Conservation (phyloP, 805 yeast genomes). For the Starmerella vaccinii region DNA sequence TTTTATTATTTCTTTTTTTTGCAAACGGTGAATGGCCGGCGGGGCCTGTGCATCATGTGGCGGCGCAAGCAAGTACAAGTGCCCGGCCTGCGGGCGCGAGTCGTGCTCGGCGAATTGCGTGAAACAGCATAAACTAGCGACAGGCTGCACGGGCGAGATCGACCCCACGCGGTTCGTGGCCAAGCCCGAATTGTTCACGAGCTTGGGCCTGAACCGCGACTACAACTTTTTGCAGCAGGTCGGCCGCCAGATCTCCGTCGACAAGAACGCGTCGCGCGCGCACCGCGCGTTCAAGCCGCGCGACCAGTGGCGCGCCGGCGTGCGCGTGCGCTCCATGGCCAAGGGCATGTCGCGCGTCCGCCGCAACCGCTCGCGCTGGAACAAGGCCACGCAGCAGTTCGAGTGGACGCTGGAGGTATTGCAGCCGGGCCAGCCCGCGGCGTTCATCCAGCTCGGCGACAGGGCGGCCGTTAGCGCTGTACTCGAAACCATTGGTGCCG, state of each 20-base stretch:
- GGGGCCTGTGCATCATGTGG: constrained; percentile 15
- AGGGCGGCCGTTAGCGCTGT: constrained; percentile 11
- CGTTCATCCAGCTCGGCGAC: constrained; percentile 20
- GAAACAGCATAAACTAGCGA: constrained; percentile 51
- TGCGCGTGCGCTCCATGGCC: constrained; percentile 52
- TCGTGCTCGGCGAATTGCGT: constrained; percentile 71
- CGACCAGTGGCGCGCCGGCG: constrained; percentile 50
- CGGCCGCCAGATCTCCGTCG: constrained; percentile 50
- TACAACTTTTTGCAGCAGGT: constrained; percentile 60
- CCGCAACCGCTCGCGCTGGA: constrained; percentile 60
- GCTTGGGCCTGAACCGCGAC: constrained; percentile 57
- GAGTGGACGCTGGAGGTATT: constrained; percentile 66
- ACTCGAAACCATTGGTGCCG: constrained; percentile 1
- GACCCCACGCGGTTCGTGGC: constrained; percentile 52
- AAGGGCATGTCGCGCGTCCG: constrained; percentile 61
- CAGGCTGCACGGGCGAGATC: constrained; percentile 55
- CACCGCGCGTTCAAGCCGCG: constrained; percentile 24
- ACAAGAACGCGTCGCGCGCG: constrained; percentile 40
- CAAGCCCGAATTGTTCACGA: constrained; percentile 38
- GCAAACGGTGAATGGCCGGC: background rate
- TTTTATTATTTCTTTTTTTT: too few species aligned
- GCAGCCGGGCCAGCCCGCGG: constrained; percentile 13
- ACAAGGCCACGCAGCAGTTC: constrained; percentile 48
- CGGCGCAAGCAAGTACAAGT: constrained; percentile 49
- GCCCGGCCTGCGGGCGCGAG: constrained; percentile 62